Conservation (phyloP, 495 filamentous ascomycete genomes). For the Aspergillus avenaceus region DNA sequence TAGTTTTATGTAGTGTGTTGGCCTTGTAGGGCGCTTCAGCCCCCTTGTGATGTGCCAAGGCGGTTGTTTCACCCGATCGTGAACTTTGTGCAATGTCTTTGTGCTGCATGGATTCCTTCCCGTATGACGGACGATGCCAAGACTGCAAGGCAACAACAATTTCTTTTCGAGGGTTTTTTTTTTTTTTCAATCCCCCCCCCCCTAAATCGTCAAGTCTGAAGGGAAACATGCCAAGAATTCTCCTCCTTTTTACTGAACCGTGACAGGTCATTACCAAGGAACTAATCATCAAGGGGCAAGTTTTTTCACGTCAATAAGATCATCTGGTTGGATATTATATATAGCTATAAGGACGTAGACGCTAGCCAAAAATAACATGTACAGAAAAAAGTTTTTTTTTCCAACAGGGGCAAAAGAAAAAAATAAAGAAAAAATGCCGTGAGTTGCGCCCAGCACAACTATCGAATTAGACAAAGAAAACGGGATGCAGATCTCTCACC, state of each 20-base stretch:
- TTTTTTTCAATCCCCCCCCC: too few relatives aligned
- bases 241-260: too few relatives aligned
- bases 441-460: constrained; percentile 15
- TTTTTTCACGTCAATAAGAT: background rate
- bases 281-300: background rate
- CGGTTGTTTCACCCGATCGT: background rate
- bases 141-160: too few relatives aligned
- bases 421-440: constrained; percentile 9
- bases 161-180: too few relatives aligned
- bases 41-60: background rate
- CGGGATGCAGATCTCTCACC: constrained; percentile 19
- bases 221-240: too few relatives aligned
- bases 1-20: too few relatives aligned
- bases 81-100: background rate
- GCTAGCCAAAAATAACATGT: background rate
- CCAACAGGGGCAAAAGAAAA: constrained; percentile 1
- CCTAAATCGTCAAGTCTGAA: too few relatives aligned
- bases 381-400: background rate
- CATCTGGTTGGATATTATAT: background rate
- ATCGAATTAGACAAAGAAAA: constrained; percentile 8
- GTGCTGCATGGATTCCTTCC: background rate
- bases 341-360: background rate
- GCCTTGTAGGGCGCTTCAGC: constrained; percentile 4
- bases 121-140: background rate
- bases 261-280: too few relatives aligned